These are phyloP conservation scores for Pseudonectria foliicola DNA, from an alignment of 2,329 filamentous ascomycete species.

Conservation along the genomic window DNA sequence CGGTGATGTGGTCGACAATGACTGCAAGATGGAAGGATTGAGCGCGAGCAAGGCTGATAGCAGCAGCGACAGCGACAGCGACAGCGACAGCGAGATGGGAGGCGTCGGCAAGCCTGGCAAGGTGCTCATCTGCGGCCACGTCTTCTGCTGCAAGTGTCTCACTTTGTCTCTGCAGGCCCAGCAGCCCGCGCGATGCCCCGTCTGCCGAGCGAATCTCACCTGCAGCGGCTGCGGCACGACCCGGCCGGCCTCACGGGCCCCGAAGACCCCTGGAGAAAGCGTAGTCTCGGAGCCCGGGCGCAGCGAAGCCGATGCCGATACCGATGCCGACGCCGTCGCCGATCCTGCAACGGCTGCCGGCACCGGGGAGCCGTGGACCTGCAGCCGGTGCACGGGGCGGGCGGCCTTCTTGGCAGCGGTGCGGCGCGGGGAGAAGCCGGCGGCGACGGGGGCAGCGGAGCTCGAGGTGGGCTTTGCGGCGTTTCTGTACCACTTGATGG, in stretches of 20 bases:
- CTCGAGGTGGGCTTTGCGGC: slow-evolving; percentile 10
- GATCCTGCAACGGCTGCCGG: fast-evolving
- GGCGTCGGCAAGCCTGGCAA: neutral
- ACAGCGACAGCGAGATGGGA: neutral
- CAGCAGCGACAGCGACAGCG: too few relatives aligned
- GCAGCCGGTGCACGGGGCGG: slow-evolving; percentile 9
- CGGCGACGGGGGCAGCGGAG: neutral
- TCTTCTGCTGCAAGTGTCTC: slow-evolving; percentile 14
- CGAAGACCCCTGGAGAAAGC: too few relatives aligned
- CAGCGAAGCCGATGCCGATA: neutral
- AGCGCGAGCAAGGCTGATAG: too few relatives aligned
- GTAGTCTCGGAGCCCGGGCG: too few relatives aligned
- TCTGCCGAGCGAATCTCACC: slow-evolving; percentile 7
- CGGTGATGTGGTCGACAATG: too few relatives aligned
- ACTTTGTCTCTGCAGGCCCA: too few relatives aligned
- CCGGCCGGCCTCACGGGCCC: too few relatives aligned
- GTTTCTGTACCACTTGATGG: slow-evolving; percentile 11
- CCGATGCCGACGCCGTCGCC: neutral
- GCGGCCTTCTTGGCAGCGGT: slow-evolving; percentile 3
- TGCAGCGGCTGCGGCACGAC: slow-evolving; percentile 3
- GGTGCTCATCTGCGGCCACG: slow-evolving; percentile 16
- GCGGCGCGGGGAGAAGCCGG: slow-evolving; percentile 5
- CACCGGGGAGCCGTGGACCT: slow-evolving; percentile 1
- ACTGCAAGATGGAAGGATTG: too few relatives aligned
- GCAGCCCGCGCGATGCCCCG: slow-evolving; percentile 9